Evolutionary conservation across 2,329 filamentous ascomycete genomes (phyloP), one percentile per base, ranked within the genome.

Genomic region (Aspergillus flavus): DNA sequence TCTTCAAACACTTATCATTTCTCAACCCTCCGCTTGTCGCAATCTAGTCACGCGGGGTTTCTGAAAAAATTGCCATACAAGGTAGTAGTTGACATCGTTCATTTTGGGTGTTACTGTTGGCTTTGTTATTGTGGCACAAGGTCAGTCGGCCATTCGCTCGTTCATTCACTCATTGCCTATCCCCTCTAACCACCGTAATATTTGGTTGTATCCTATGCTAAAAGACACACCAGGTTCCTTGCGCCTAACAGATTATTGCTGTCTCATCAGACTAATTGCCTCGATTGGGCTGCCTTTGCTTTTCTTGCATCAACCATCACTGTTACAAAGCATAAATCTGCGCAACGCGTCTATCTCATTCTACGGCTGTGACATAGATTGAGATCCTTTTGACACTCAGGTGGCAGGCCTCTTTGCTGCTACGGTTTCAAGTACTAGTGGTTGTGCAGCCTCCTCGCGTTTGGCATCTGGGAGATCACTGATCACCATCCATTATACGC

Each of bases 71-170:
- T 55, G 32, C 52, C 21, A 55, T 55, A 21, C 21, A 48, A 16
- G 45, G 21, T 16, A 26, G 12, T 48, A 41, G 39, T 26, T 48
- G 21, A 48, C 11, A 23, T 26, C 26, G 4, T 55, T 55, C n/a
- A n/a, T 39, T 36, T 36, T 21, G 26, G 32, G 52, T 55, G 52
- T 55, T 55, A 55, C 52, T 55, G 32, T 26, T 55, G 23, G 32
- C 32, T 55, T 55, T 55, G 52, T 55, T 55, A 55, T 55, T 55
- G 52, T 55, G 52, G 52, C 32, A 55, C 52, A 55, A 55, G 52
- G 52, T 55, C 12, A 39, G 52, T 55, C 52, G 11, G 19, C n/a
- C 52, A 36, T 23, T 54, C 30, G 21, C 26, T 41, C 52, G 6
- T 30, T 41, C 32, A 55, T 39, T 55, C 32, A 39, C 19, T 55